phyloP scores from a whole-genome alignment of 495 filamentous ascomycete genomes.

The Xylaria intraflava region DNA sequence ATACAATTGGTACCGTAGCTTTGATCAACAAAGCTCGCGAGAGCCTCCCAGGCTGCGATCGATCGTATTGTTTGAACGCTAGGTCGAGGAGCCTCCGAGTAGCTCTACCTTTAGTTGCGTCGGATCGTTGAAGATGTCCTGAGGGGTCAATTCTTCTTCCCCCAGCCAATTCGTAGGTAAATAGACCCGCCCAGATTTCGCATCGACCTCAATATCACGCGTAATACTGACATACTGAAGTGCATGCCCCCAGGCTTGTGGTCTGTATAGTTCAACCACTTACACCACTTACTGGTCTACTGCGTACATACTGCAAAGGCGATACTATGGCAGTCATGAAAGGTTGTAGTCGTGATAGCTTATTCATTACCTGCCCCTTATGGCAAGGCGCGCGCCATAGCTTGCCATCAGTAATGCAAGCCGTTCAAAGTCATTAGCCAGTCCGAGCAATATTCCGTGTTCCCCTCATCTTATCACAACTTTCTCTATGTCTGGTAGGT shows the following conservation, averaged over 20 bases:
- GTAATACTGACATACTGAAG: conserved; percentile 68
- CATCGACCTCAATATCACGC: conserved; percentile 58
- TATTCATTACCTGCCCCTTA: too few species aligned
- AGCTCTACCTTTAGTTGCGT: conserved; percentile 31
- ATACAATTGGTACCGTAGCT: too few species aligned
- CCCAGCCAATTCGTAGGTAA: conserved; percentile 55
- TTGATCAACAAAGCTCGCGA: too few species aligned
- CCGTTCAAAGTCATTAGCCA: too few species aligned
- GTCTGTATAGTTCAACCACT: too few species aligned
- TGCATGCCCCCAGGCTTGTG: conserved; percentile 62
- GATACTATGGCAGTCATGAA: too few species aligned
- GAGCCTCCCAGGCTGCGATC: conserved; percentile 40
- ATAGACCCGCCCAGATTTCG: conserved; percentile 55
- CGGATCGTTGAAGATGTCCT: conserved; percentile 47
- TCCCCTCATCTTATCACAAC: not conserved
- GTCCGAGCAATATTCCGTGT: not conserved
- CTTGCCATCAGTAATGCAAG: too few species aligned
- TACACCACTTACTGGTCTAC: too few species aligned
- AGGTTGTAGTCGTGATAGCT: too few species aligned
- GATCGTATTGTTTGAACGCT: conserved; percentile 49
- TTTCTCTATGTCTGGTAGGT: too few species aligned
- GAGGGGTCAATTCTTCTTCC: conserved; percentile 44
- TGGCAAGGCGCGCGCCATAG: too few species aligned
- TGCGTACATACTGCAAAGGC: too few species aligned
- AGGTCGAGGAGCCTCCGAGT: conserved; percentile 47